Conservation (phyloP, 2,329 filamentous ascomycete genomes). For the Stachybotrys echinatus region DNA sequence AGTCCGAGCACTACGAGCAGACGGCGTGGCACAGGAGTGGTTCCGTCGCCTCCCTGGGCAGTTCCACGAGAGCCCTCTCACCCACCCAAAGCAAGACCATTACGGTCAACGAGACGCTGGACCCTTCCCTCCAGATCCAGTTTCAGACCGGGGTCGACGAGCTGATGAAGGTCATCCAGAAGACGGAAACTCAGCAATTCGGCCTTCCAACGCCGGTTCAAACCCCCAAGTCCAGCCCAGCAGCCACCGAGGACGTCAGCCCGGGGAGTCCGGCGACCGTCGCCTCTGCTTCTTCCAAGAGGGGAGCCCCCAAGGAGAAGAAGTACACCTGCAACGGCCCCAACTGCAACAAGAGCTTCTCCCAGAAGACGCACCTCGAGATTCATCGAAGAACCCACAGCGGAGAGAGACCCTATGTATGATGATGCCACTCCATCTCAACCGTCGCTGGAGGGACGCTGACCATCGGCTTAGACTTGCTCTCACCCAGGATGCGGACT, state of each 20-base stretch:
- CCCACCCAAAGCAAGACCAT: slow-evolving; percentile 35
- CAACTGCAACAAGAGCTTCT: slow-evolving; percentile 76
- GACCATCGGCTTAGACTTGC: slow-evolving; percentile 48
- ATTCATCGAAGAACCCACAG: slow-evolving; percentile 88
- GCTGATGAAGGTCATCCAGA: slow-evolving; percentile 83
- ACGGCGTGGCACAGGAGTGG: slow-evolving; percentile 24
- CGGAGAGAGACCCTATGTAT: slow-evolving; percentile 83
- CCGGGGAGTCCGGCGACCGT: slow-evolving; percentile 22
- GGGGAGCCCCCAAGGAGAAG: slow-evolving; percentile 39
- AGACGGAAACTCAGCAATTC: slow-evolving; percentile 33
- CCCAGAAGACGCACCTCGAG: slow-evolving; percentile 87
- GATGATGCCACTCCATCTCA: slow-evolving; percentile 27
- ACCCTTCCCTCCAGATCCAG: slow-evolving; percentile 45
- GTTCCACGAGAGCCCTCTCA: slow-evolving; percentile 12
- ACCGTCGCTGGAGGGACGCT: neutral
- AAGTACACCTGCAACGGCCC: slow-evolving; percentile 69
- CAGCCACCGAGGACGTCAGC: slow-evolving; percentile 11
- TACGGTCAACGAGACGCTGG: slow-evolving; percentile 39
- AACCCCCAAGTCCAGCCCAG: slow-evolving; percentile 8
- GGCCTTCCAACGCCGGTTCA: slow-evolving; percentile 12
- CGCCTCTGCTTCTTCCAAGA: slow-evolving; percentile 12
- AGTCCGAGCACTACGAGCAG: slow-evolving; percentile 25
- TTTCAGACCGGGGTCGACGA: slow-evolving; percentile 83
- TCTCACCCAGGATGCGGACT: slow-evolving; percentile 68
- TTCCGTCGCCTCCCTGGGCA: slow-evolving; percentile 10